Conservation (phyloP, 2,329 filamentous ascomycete genomes). For the Cordyceps fumosorosea region DNA sequence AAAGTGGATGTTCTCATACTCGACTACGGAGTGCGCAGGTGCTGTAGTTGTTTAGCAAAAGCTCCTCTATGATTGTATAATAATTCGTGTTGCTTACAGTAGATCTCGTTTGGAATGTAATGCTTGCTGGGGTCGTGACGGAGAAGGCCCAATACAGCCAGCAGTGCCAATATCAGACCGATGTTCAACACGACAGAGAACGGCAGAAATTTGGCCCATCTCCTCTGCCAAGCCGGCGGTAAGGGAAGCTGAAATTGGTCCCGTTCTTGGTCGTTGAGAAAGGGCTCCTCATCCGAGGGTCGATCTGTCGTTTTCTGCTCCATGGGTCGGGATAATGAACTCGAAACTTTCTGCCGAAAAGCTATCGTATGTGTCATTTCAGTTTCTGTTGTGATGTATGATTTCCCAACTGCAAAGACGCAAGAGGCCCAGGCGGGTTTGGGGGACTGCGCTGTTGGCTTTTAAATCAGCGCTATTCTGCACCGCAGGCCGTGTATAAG, state of each 20-base stretch:
- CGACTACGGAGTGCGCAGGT: conserved; percentile 38
- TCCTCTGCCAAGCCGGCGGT: neutral
- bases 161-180: neutral
- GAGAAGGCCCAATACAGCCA: neutral
- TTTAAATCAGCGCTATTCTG: neutral
- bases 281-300: conserved; percentile 8
- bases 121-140: neutral
- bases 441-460: neutral
- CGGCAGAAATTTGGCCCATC: conserved; percentile 10
- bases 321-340: neutral
- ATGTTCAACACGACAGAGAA: conserved; percentile 11
- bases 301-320: neutral
- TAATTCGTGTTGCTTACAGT: conserved; percentile 27
- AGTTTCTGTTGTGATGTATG: too few relatives aligned
- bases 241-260: neutral
- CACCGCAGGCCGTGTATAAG: conserved; percentile 2
- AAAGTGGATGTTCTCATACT: conserved; percentile 44
- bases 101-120: conserved; percentile 14
- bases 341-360: neutral
- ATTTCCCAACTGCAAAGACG: too few relatives aligned
- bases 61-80: neutral
- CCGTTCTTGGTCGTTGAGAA: conserved; percentile 9
- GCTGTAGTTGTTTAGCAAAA: conserved; percentile 25
- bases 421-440: too few relatives aligned
- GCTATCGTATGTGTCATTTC: too few relatives aligned